These are phyloP conservation scores for Hypoxylon rickii DNA, from an alignment of 495 filamentous ascomycete genomes.

Conservation along the genomic window DNA sequence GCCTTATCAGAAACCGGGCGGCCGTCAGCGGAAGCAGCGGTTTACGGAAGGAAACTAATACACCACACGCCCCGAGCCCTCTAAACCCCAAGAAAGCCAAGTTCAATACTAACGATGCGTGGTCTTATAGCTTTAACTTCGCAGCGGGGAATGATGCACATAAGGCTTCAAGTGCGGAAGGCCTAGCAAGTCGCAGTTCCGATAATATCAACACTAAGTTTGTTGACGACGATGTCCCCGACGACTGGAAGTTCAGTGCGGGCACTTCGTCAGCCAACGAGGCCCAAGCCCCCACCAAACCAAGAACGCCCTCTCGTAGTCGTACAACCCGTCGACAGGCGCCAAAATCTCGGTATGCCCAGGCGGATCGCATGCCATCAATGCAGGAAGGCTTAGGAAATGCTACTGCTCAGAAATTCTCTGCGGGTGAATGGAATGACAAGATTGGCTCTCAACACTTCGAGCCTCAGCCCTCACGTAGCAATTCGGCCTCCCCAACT, in stretches of 20 bases:
- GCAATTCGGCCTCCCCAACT: constrained; percentile 45
- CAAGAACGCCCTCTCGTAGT: constrained; percentile 40
- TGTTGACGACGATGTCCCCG: constrained; percentile 41
- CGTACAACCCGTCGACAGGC: constrained; percentile 40
- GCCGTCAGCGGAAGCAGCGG: background rate
- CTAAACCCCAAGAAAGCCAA: constrained; percentile 7
- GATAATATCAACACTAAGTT: constrained; percentile 78
- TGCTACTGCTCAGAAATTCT: constrained; percentile 54
- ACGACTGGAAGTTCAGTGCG: constrained; percentile 51
- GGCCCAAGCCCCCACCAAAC: constrained; percentile 37
- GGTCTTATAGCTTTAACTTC: constrained; percentile 55
- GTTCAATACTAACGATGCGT: constrained; percentile 40
- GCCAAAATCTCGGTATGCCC: constrained; percentile 8
- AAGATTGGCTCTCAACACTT: constrained; percentile 67
- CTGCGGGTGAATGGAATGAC: constrained; percentile 67
- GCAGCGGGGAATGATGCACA: constrained; percentile 41
- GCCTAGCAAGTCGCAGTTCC: constrained; percentile 62
- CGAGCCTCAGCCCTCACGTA: constrained; percentile 44
- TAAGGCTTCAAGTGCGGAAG: constrained; percentile 26
- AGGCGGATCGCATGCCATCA: constrained; percentile 10
- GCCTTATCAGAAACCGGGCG: constrained; percentile 26
- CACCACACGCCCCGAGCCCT: background rate
- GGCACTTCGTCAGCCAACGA: constrained; percentile 40
- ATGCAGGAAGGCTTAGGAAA: constrained; percentile 15
- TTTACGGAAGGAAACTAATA: background rate